Percentiles rank a stretch among this genome's conserved stretches.
Evolutionary conservation across 495 filamentous ascomycete species (phyloP).

Genomic region (Corynascus novoguineensis): DNA sequence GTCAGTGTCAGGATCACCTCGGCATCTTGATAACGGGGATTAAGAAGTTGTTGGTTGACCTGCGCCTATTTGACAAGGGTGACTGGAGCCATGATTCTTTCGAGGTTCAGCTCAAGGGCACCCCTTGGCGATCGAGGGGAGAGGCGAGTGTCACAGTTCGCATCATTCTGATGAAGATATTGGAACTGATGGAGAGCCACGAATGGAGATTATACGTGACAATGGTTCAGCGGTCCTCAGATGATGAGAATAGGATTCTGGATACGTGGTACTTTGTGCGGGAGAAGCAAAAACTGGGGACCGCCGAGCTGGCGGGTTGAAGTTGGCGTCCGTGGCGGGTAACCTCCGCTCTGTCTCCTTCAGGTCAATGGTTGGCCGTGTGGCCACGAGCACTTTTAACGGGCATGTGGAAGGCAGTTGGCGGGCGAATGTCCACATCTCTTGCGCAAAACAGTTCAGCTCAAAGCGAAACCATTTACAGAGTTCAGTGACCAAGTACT

Average conservation of each 20-base stretch:
- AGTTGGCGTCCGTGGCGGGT: not conserved
- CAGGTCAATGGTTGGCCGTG: too few relatives aligned
- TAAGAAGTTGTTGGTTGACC: constrained; percentile 6
- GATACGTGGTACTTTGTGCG: constrained; percentile 21
- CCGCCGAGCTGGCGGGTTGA: not conserved
- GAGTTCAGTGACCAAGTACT: too few relatives aligned
- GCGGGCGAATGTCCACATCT: too few relatives aligned
- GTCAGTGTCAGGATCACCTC: constrained; percentile 5
- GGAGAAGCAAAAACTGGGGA: not conserved
- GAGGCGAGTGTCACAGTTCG: constrained; percentile 12
- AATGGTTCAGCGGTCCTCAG: constrained; percentile 17
- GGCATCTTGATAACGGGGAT: constrained; percentile 9
- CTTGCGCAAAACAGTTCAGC: too few relatives aligned
- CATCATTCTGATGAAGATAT: constrained; percentile 14
- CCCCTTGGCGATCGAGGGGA: constrained; percentile 13
- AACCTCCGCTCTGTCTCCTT: too few relatives aligned
- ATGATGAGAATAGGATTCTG: constrained; percentile 16
- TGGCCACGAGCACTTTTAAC: too few relatives aligned
- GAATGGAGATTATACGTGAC: constrained; percentile 17
- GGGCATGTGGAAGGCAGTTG: too few relatives aligned
- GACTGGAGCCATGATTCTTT: constrained; percentile 17
- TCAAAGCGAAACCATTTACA: too few relatives aligned
- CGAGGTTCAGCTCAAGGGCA: constrained; percentile 18
- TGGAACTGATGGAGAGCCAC: constrained; percentile 15
- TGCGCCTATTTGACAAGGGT: constrained; percentile 11